A percentile compares a stretch with the other conserved stretches of the same genome.
phyloP scores from a whole-genome alignment of 139 green algal genomes.

The Micractinium conductrix region DNA sequence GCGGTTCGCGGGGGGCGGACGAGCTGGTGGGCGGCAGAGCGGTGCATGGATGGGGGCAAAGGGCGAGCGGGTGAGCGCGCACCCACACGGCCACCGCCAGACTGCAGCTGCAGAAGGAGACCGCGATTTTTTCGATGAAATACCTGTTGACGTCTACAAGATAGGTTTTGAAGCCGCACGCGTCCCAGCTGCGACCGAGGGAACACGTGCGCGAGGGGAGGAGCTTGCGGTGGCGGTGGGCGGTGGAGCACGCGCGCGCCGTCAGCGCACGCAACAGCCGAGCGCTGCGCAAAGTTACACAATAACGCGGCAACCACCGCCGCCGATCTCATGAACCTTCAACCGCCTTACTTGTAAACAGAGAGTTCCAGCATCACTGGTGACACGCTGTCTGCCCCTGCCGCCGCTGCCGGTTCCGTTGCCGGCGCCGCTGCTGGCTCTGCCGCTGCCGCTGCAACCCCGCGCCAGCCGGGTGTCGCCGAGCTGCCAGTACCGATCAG shows the following conservation, averaged over 20 bases:
- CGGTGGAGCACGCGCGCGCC: too few species aligned
- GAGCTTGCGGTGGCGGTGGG: too few species aligned
- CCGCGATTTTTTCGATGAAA: too few species aligned
- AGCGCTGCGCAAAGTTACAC: too few species aligned
- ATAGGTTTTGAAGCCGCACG: background rate
- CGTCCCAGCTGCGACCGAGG: background rate
- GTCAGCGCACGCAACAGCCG: too few species aligned
- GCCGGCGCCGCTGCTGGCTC: background rate
- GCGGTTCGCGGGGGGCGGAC: background rate
- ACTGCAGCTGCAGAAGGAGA: background rate
- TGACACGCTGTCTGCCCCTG: background rate
- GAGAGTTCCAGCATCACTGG: background rate
- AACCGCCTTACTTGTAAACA: background rate
- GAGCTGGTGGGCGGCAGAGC: too few species aligned
- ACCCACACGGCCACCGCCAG: too few species aligned
- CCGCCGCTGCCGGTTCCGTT: background rate
- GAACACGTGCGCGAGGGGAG: background rate
- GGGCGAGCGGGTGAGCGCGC: too few species aligned
- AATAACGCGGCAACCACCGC: too few species aligned
- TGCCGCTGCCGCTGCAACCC: background rate
- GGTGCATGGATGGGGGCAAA: background rate
- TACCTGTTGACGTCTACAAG: background rate
- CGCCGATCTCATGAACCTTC: too few species aligned
- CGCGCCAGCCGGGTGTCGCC: too few species aligned
- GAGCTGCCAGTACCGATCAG: background rate